Percentiles rank a stretch among this genome's conserved stretches.
Evolutionary conservation across 2,329 filamentous ascomycete genomes (phyloP).

Genomic region (Ceratocystis cubensis): DNA sequence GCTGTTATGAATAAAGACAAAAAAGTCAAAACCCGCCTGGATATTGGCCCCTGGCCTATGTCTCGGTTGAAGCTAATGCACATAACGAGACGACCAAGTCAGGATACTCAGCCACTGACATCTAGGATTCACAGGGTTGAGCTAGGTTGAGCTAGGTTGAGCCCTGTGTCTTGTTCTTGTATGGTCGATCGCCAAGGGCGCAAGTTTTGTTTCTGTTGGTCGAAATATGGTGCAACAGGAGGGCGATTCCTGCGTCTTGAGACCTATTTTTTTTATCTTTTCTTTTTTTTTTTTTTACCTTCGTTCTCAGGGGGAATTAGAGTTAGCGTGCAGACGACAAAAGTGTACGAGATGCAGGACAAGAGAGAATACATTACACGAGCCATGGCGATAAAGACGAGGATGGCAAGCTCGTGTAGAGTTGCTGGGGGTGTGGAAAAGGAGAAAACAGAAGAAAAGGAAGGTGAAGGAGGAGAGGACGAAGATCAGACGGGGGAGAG

Average conservation of each 20-base stretch:
- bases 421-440: background rate
- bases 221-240: background rate
- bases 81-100: background rate
- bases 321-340: conserved; percentile 8
- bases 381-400: background rate
- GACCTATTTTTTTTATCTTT: background rate
- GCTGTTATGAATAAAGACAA: background rate
- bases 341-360: background rate
- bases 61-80: conserved; percentile 6
- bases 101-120: conserved; percentile 3
- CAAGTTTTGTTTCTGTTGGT: conserved; percentile 3
- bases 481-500: background rate
- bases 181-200: background rate
- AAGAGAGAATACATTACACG: background rate
- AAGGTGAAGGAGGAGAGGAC: background rate
- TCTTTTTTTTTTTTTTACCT: too few species aligned
- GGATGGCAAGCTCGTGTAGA: background rate
- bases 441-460: background rate
- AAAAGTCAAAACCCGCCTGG: background rate
- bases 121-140: background rate
- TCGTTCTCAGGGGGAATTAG: background rate
- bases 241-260: background rate
- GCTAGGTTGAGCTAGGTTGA: background rate
- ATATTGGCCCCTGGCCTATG: background rate
- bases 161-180: background rate